Evolutionary conservation across 257 asterid genomes (phyloP), one percentile per base, ranked within the genome.

Genomic region (Cinchona pubescens): DNA sequence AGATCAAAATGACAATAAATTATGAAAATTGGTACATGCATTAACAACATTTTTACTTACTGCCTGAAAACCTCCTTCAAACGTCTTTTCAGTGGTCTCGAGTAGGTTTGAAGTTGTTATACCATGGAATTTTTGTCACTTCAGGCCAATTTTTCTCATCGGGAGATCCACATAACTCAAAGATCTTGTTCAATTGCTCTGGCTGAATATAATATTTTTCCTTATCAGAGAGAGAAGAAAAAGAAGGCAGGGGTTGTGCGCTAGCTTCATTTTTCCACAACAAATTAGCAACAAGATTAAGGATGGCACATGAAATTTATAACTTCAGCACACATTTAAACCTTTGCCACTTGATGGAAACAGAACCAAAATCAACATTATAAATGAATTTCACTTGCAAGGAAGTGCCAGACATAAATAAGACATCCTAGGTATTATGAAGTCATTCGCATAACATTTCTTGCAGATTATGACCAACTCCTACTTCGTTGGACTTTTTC

Each of bases 131-230:
- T 83, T 92, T 92, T 32, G 97, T 82, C 70, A 92, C 97, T 51
- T 96, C 97, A 70, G 97, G 97, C 97, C 97, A 92, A 78, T 78
- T 90, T 30, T 84, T 91, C 81, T 92, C 97, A 30, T 56, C 90
- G 30, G 97, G 96, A 69, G 91, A 82, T 45, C 97, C 97, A 73
- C 96, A 90, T 18, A 92, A 81, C 80, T 92, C 97, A 63, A 90
- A 90, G 45, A 90, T 92, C 72, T 92, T 92, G 78, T 87, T 86
- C 84, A 92, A 64, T 76, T 92, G 97, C 83, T 92, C 97, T 34
- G 97, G 90, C 97, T 92, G 69, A 78, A 84, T 79, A 65, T 23
- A 56, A 32, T 10, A 29, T 18, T 30, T 43, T 34, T 4, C 79
- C 45, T 68, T 23, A 11, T 38, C 45, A 66, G 48, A 35, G 19